These are phyloP conservation scores for Pseudonectria foliicola DNA, from an alignment of 2,329 filamentous ascomycete species.

Conservation along the genomic window DNA sequence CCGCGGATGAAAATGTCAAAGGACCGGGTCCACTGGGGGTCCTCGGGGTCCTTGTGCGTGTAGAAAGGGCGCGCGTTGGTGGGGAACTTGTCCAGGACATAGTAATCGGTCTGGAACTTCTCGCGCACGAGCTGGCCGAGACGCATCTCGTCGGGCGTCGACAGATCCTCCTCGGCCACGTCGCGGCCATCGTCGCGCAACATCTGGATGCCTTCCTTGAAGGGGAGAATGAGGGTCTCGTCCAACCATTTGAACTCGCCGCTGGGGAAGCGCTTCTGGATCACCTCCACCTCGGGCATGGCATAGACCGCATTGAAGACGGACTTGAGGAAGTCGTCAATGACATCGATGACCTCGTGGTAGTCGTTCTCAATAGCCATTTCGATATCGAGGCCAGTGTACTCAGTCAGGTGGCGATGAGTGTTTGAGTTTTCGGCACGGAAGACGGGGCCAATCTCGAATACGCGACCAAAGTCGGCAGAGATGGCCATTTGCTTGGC, in stretches of 20 bases:
- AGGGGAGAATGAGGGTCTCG: constrained; percentile 73
- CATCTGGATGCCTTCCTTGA: constrained; percentile 72
- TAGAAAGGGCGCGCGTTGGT: constrained; percentile 81
- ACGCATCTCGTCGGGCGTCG: constrained; percentile 79
- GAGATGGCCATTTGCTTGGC: constrained; percentile 92
- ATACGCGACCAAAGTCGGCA: constrained; percentile 81
- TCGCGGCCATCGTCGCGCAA: constrained; percentile 77
- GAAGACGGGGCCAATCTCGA: constrained; percentile 68
- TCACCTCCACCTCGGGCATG: constrained; percentile 63
- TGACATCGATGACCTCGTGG: constrained; percentile 72
- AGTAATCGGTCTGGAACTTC: constrained; percentile 85
- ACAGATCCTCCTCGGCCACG: constrained; percentile 67
- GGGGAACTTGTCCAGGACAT: constrained; percentile 91
- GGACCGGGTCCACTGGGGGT: constrained; percentile 73
- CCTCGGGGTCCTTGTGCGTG: constrained; percentile 72
- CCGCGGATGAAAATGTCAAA: constrained; percentile 94
- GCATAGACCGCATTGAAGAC: constrained; percentile 45
- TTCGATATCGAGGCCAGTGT: constrained; percentile 86
- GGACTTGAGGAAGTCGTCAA: constrained; percentile 75
- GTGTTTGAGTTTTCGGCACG: constrained; percentile 94
- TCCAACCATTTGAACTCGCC: constrained; percentile 83
- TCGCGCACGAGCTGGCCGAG: constrained; percentile 79
- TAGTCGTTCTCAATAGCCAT: constrained; percentile 89
- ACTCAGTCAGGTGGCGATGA: constrained; percentile 88
- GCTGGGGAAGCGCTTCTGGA: constrained; percentile 80